Percentiles rank a stretch among this genome's conserved stretches.
Conservation (phyloP, 2,329 filamentous ascomycete species). For the Pseudogymnoascus sp. region DNA sequence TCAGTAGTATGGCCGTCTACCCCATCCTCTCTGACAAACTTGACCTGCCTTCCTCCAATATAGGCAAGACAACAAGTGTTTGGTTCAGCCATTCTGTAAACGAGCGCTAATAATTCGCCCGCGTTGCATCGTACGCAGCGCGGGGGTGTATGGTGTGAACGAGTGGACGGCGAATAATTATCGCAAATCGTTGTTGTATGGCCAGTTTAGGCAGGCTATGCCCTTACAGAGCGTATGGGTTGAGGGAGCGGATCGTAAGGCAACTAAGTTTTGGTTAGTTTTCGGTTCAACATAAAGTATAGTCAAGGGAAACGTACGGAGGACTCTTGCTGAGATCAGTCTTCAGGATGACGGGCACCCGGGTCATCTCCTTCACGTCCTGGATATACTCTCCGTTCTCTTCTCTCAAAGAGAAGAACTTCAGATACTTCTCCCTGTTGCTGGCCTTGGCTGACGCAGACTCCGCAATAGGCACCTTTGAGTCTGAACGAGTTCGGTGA, state of each 20-base stretch:
- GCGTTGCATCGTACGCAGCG: background rate
- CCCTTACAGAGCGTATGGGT: constrained; percentile 61
- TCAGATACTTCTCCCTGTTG: constrained; percentile 95
- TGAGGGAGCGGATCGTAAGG: constrained; percentile 75
- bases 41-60: background rate
- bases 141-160: constrained; percentile 4
- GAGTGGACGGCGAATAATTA: background rate
- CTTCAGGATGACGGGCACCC: constrained; percentile 96
- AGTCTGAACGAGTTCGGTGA: constrained; percentile 86
- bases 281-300: constrained; percentile 32
- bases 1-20: background rate
- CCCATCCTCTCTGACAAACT: background rate
- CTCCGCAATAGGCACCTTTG: constrained; percentile 73
- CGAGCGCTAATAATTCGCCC: constrained; percentile 7
- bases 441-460: constrained; percentile 66
- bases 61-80: background rate
- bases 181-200: background rate
- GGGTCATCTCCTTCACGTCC: constrained; percentile 95
- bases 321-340: constrained; percentile 98
- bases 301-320: constrained; percentile 65
- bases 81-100: constrained; percentile 3
- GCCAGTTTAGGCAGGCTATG: background rate
- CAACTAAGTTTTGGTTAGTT: constrained; percentile 43
- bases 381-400: constrained; percentile 95
- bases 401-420: constrained; percentile 81